Evolutionary conservation across 2,329 filamentous ascomycete genomes (phyloP), one percentile per base, ranked within the genome.

Genomic region (Pseudogymnoascus sp.): DNA sequence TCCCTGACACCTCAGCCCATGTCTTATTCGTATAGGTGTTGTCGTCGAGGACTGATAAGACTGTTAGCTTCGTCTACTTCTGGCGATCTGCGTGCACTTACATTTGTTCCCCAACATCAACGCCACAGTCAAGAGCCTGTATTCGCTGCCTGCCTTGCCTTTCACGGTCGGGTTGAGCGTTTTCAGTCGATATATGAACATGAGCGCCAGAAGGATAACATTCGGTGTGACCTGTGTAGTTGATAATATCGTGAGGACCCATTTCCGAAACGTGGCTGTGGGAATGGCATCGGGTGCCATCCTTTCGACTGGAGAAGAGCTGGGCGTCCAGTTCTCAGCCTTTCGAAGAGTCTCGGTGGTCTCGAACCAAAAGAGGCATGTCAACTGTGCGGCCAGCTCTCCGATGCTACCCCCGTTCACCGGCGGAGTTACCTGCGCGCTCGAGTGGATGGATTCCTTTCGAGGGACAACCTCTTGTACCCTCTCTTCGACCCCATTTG

Each of bases 21-120:
- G 94, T 99, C 79, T 97, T 97, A 78, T 99, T 99, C 37, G 94
- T 97, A 75, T 99, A 99, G 0, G 94, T 97, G 73, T 97, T 99
- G 74, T 99, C 94, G 71, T 99, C 94, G 68, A 99, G 78, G 72
- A 97, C 87, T 90, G 64, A 1, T 43, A 50, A 50, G 35, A 62
- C 39, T 63, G 65, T 75, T 68, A 69, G 2, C 18, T 43, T 28
- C 15, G 15, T 36, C 61, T 41, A 33, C 15, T 15, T 33, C 22
- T 15, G 12, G 20, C 25, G 6, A 57, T 8, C 25, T 25, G 28
- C 60, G 58, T 25, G 57, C 39, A 78, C 84, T 71, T 74, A 90
- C 87, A 99, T 78, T 99, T 99, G 75, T 99, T 99, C 64, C 92
- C 93, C 63, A 99, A 80, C 94, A 99, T 99, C 66, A 99, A 77